Conservation (phyloP, 768 basidiomycete species). For the Mycena epipterygia region DNA sequence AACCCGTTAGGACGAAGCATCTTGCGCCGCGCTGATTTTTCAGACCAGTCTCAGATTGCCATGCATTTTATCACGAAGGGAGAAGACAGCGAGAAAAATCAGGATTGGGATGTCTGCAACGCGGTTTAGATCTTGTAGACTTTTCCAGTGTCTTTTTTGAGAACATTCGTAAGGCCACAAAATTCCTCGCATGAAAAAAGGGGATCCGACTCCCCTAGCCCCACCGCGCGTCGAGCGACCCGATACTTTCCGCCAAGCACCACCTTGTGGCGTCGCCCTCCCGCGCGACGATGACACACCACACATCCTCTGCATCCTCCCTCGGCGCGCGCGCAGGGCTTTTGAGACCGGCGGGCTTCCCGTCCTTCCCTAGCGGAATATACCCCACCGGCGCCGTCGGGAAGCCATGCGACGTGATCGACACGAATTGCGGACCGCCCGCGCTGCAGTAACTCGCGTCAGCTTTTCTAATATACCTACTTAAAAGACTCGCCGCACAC, state of each 20-base stretch:
- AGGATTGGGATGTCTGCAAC: too few relatives aligned
- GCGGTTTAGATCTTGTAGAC: too few relatives aligned
- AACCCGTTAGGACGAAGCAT: too few relatives aligned
- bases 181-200: too few relatives aligned
- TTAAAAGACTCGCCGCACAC: neutral
- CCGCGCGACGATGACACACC: slow-evolving; percentile 56
- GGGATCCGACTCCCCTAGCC: too few relatives aligned
- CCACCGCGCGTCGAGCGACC: slow-evolving; percentile 56
- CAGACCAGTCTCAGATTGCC: too few relatives aligned
- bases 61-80: too few relatives aligned
- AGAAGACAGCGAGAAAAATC: too few relatives aligned
- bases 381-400: slow-evolving; percentile 66
- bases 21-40: too few relatives aligned
- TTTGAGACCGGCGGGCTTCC: slow-evolving; percentile 44
- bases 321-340: slow-evolving; percentile 58
- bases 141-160: too few relatives aligned
- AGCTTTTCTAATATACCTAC: neutral
- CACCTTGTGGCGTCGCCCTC: slow-evolving; percentile 45
- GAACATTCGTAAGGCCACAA: too few relatives aligned
- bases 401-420: slow-evolving; percentile 60
- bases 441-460: neutral
- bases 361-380: slow-evolving; percentile 49
- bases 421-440: slow-evolving; percentile 52
- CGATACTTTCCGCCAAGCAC: slow-evolving; percentile 60
- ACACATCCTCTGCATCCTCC: slow-evolving; percentile 67